phyloP scores from a whole-genome alignment of 2,329 filamentous ascomycete species.

The Cadophora luteo-olivacea region DNA sequence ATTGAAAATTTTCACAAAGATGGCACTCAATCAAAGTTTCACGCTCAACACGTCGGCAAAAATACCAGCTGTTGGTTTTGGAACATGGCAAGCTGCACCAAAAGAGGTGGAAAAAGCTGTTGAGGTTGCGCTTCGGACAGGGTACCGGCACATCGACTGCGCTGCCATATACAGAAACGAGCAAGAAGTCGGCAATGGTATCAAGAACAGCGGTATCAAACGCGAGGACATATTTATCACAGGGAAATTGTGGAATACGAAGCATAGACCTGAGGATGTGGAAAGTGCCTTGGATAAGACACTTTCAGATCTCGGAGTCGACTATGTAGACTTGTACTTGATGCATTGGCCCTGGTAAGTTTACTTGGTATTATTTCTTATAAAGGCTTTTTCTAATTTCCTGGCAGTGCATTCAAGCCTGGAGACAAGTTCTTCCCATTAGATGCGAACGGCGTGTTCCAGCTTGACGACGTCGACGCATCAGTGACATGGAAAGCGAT shows the following conservation, averaged over 20 bases:
- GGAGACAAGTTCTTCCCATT: constrained; percentile 26
- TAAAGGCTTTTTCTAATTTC: neutral
- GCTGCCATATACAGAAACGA: constrained; percentile 23
- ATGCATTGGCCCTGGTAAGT: constrained; percentile 59
- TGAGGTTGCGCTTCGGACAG: constrained; percentile 55
- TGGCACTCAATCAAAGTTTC: constrained; percentile 23
- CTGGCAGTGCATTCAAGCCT: constrained; percentile 21
- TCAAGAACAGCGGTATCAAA: constrained; percentile 47
- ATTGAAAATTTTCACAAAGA: neutral
- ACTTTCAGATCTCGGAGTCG: constrained; percentile 72
- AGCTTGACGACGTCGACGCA: constrained; percentile 20
- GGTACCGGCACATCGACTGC: constrained; percentile 21
- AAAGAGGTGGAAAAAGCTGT: constrained; percentile 51
- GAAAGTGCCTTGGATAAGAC: constrained; percentile 73
- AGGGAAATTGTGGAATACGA: constrained; percentile 58
- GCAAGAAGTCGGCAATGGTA: constrained; percentile 47
- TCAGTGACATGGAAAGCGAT: constrained; percentile 43
- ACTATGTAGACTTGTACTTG: constrained; percentile 77
- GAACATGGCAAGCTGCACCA: constrained; percentile 51
- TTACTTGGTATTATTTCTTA: neutral
- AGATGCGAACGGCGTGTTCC: constrained; percentile 26
- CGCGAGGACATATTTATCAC: constrained; percentile 54
- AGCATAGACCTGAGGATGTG: constrained; percentile 45
- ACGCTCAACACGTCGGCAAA: constrained; percentile 43
- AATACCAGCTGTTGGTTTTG: constrained; percentile 51